Conservation (phyloP, 2,329 filamentous ascomycete species). For the Orbilia brochopaga region DNA sequence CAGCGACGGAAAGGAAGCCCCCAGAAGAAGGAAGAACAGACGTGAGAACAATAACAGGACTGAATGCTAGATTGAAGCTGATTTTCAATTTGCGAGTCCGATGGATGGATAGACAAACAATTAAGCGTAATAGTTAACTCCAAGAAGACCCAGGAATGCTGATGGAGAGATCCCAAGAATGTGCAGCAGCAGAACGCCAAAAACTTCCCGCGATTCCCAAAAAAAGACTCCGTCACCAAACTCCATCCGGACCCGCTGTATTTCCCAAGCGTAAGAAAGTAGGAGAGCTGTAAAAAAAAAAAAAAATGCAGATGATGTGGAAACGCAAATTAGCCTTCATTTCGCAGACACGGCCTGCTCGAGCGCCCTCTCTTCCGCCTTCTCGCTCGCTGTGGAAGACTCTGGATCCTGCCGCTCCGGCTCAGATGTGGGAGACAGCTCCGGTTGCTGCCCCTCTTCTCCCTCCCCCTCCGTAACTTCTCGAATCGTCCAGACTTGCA, state of each 20-base stretch:
- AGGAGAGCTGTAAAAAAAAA: neutral
- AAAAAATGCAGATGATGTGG: neutral
- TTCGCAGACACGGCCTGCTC: neutral
- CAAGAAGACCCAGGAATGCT: constrained; percentile 19
- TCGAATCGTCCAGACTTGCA: constrained; percentile 34
- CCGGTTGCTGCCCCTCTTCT: constrained; percentile 13
- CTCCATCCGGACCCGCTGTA: constrained; percentile 7
- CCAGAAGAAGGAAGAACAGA: constrained; percentile 6
- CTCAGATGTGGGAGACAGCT: neutral
- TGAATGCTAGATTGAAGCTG: constrained; percentile 8
- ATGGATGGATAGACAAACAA: constrained; percentile 17
- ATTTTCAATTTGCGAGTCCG: constrained; percentile 8
- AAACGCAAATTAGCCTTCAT: neutral
- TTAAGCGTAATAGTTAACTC: neutral
- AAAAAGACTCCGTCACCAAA: constrained; percentile 2
- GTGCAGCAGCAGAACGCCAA: constrained; percentile 3
- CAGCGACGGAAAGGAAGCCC: constrained; percentile 4
- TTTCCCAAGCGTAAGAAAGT: neutral
- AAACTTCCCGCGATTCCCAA: constrained; percentile 5
- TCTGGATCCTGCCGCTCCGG: constrained; percentile 14
- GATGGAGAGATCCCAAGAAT: constrained; percentile 7
- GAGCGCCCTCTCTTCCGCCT: neutral
- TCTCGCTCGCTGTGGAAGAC: neutral
- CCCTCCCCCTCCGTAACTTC: constrained; percentile 35
- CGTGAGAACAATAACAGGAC: neutral